phyloP scores from a whole-genome alignment of 371 early-diverging fungal species.

The Umbelopsis sp. region DNA sequence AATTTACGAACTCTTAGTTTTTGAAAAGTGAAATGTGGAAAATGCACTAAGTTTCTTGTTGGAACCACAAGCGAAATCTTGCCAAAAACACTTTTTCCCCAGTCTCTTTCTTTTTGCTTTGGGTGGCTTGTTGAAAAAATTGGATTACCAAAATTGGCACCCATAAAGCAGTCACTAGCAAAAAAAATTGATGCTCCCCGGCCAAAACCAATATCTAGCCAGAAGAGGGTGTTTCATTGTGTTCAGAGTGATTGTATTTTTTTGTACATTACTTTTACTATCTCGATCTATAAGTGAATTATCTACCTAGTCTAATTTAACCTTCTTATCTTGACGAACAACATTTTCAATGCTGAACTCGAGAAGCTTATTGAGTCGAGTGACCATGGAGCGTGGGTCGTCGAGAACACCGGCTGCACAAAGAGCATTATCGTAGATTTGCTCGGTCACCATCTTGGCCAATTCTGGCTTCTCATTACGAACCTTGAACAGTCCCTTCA shows the following conservation, averaged over 20 bases:
- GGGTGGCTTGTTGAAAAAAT: slow-evolving; percentile 16
- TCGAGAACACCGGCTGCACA: slow-evolving; percentile 81
- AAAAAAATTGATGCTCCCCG: background rate
- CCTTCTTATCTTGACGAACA: slow-evolving; percentile 52
- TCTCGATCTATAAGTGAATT: no score
- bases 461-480: slow-evolving; percentile 64
- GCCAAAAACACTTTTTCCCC: slow-evolving; percentile 1
- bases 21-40: slow-evolving; percentile 9
- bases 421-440: slow-evolving; percentile 77
- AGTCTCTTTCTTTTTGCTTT: slow-evolving; percentile 8
- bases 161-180: background rate
- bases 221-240: no score
- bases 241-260: background rate
- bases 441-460: slow-evolving; percentile 68
- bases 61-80: slow-evolving; percentile 13
- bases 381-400: slow-evolving; percentile 79
- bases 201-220: no score
- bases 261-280: background rate
- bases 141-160: background rate
- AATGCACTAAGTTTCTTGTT: background rate
- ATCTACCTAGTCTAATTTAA: slow-evolving; percentile 20
- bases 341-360: slow-evolving; percentile 52
- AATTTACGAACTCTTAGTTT: background rate
- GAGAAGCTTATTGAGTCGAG: slow-evolving; percentile 71
- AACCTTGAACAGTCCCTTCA: slow-evolving; percentile 66